Base-by-base conservation (phyloP, 2,329 filamentous ascomycete genomes). In the Verticillium nubilum region DNA sequence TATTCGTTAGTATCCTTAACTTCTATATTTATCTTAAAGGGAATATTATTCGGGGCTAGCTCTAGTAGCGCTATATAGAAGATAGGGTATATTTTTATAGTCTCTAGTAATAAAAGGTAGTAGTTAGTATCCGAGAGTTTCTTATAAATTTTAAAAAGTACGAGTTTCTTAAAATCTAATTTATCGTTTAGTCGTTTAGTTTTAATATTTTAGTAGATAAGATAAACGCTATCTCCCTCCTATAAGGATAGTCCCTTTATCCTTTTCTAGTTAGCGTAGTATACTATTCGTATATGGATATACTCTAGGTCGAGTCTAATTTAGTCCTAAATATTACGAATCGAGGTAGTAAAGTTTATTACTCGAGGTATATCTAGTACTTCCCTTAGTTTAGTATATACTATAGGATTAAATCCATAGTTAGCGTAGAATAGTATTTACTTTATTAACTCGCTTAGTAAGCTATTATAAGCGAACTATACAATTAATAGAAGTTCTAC, bases 171-270 rank as follows among this genome's bases (percentile, higher is more conserved):
- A 55, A 50, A 35, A 47, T 59, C 27, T 25, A 52, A 56, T 29
- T 52, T 59, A 54, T n/a, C 23, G 5, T 57, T 47, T 37, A 27
- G n/a, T 52, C 37, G n/a, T 31, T 26, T 35, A n/a, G 23, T 58
- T 52, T 52, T 52, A 52, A 58, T 52, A 58, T 52, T 53, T 52
- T 35, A 25, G 35, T 53, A 35, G 17, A 58, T 52, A 31, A 57
- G 25, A n/a, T 54, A 54, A 28, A 54, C 12, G 12, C 23, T 54
- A 54, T 54, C 52, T 29, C 33, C 33, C 33, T 37, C 17, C 17
- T 37, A 2, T 1, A 37, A 37, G 17, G 33, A 37, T 37, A 37
- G 33, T 37, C 33, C 13, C 4, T 37, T 53, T n/a, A 53, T 53
- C 52, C 15, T 53, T 53, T 31, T 52, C n/a, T 57, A 52, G 10